Evolutionary conservation across 345 rosid species (phyloP).

Genomic region (Lepidium didymum): DNA sequence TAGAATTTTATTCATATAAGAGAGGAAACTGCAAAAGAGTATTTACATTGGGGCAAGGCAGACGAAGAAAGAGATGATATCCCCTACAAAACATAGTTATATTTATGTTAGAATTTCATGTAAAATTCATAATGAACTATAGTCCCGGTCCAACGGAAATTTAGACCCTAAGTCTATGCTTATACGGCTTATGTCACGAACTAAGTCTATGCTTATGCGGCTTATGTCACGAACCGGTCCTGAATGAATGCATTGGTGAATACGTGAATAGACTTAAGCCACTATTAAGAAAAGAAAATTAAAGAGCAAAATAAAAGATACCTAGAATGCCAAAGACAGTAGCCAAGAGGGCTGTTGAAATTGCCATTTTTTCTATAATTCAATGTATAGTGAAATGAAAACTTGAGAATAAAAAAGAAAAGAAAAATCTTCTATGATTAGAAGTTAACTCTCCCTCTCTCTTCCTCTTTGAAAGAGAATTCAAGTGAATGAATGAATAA

Average conservation of each 20-base stretch:
- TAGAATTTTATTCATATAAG: not conserved
- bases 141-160: too few species aligned
- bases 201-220: too few species aligned
- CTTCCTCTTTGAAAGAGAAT: constrained; percentile 6
- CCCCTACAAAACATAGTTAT: constrained; percentile 36
- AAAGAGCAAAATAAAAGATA: not conserved
- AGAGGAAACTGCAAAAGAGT: not conserved
- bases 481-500: not conserved
- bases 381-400: not conserved
- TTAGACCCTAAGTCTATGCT: too few species aligned
- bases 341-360: constrained; percentile 30
- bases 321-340: constrained; percentile 71
- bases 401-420: not conserved
- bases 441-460: constrained; percentile 10
- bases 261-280: not conserved
- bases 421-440: not conserved
- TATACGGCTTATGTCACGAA: too few species aligned
- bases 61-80: constrained; percentile 55
- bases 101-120: not conserved
- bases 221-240: too few species aligned
- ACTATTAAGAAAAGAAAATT: not conserved
- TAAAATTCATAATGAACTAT: too few species aligned
- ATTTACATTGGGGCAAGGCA: constrained; percentile 68
- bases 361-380: constrained; percentile 28
- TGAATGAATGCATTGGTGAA: not conserved